phyloP scores from a whole-genome alignment of 345 rosid genomes.

The Lumnitzera racemosa region DNA sequence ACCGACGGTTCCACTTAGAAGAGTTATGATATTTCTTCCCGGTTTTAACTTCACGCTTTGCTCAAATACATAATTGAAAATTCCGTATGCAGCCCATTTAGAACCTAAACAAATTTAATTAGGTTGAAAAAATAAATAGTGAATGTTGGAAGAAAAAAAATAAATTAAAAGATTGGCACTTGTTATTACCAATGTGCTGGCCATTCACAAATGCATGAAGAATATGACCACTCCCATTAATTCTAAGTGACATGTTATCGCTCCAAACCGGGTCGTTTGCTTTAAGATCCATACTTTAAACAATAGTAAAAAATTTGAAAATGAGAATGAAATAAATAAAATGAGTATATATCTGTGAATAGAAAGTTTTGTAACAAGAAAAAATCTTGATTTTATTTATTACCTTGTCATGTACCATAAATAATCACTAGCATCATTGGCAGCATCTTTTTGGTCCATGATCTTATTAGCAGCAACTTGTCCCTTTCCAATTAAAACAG shows the following conservation, averaged over 20 bases:
- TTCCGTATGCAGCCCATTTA: constrained; percentile 25
- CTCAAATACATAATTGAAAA: constrained; percentile 29
- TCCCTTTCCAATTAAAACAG: constrained; percentile 28
- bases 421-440: constrained; percentile 51
- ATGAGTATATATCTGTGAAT: too few relatives aligned
- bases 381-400: constrained; percentile 8
- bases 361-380: background rate
- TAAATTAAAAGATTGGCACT: background rate
- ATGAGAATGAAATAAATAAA: too few relatives aligned
- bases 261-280: constrained; percentile 41
- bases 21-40: constrained; percentile 39
- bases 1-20: constrained; percentile 57
- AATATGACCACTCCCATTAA: constrained; percentile 43
- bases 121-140: background rate
- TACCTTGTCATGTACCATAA: constrained; percentile 66
- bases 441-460: constrained; percentile 47
- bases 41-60: constrained; percentile 20
- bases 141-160: background rate
- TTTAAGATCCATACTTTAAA: constrained; percentile 24
- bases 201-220: constrained; percentile 60
- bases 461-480: constrained; percentile 16
- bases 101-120: constrained; percentile 20
- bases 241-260: constrained; percentile 27
- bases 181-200: constrained; percentile 27
- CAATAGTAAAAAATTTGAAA: background rate